Conservation (phyloP, 352 stramenopile genomes). For the Globisporangium echinulatum region DNA sequence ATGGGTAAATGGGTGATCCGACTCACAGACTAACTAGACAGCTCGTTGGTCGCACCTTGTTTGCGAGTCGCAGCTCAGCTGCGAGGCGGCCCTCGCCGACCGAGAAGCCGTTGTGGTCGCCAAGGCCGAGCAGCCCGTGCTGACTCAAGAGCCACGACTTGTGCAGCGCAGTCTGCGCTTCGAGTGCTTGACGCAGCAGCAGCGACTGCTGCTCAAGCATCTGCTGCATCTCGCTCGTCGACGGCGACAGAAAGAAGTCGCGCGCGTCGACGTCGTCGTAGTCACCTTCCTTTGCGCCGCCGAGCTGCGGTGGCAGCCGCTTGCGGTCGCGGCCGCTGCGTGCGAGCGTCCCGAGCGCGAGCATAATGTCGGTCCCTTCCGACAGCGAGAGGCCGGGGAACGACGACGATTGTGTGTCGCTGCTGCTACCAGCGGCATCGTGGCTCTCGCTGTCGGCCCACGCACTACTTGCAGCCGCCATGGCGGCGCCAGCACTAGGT, state of each 20-base stretch:
- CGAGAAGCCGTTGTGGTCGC: constrained; percentile 45
- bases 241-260: constrained; percentile 80
- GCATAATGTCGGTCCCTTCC: constrained; percentile 75
- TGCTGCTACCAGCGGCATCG: background rate
- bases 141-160: constrained; percentile 73
- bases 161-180: constrained; percentile 68
- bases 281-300: constrained; percentile 36
- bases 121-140: constrained; percentile 60
- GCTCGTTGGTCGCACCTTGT: constrained; percentile 47
- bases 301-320: constrained; percentile 32
- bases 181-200: constrained; percentile 57
- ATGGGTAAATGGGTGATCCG: no score
- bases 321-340: constrained; percentile 13
- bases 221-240: constrained; percentile 81
- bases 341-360: constrained; percentile 52
- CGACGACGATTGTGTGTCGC: background rate
- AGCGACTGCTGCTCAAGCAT: constrained; percentile 85
- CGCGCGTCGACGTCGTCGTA: constrained; percentile 52
- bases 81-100: constrained; percentile 77
- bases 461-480: no score
- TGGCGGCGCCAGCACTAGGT: no score
- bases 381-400: constrained; percentile 57
- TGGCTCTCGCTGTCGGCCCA: no score
- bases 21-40: no score
- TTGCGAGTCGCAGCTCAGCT: constrained; percentile 72